Conservation (phyloP, 768 basidiomycete species). For the Boletus fagicola region DNA sequence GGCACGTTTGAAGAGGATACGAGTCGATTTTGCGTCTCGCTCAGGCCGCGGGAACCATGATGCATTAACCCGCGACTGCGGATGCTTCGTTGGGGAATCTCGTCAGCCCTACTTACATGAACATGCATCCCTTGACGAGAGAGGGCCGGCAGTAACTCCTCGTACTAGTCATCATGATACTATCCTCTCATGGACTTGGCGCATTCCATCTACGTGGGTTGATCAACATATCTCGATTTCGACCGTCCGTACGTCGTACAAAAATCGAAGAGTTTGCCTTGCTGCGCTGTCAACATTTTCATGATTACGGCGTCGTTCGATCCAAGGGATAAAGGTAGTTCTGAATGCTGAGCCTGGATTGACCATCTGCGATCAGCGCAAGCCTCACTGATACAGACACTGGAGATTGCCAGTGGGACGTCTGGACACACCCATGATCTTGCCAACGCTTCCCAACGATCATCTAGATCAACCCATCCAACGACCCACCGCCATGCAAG, state of each 20-base stretch:
- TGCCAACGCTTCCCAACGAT: neutral
- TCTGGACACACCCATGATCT: neutral
- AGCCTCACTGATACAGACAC: too few relatives aligned
- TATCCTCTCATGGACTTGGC: neutral
- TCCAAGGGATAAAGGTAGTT: too few relatives aligned
- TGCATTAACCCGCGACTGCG: too few relatives aligned
- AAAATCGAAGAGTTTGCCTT: too few relatives aligned
- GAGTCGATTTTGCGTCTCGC: neutral
- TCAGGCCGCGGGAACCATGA: too few relatives aligned
- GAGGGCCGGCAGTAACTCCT: neutral
- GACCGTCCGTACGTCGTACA: too few relatives aligned
- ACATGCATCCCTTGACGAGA: neutral
- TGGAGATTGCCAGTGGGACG: too few relatives aligned
- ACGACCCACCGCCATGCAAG: neutral
- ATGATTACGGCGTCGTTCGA: too few relatives aligned
- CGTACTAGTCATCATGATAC: neutral
- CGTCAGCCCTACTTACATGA: neutral
- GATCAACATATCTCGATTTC: too few relatives aligned
- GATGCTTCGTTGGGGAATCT: neutral
- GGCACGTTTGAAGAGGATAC: neutral
- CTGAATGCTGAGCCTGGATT: too few relatives aligned
- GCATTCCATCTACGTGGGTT: neutral
- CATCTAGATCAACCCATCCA: neutral
- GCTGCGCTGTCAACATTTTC: too few relatives aligned
- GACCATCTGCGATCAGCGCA: too few relatives aligned